Percentiles rank a stretch among this genome's conserved stretches.
Conservation (phyloP, 805 yeast species). For the Candida loeiensis region DNA sequence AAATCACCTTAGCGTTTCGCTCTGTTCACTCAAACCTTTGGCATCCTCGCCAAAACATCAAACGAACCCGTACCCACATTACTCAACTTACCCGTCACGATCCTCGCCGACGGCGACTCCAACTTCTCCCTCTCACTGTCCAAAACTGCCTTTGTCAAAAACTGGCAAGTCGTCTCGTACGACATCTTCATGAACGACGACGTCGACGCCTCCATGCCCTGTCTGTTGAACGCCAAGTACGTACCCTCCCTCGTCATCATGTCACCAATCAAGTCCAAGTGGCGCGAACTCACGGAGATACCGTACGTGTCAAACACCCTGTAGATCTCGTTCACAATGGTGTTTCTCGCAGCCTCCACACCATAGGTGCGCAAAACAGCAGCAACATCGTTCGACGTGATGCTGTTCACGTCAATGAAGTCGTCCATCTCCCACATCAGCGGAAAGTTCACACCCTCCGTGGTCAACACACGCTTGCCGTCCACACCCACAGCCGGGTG, state of each 20-base stretch:
- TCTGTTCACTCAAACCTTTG: slow-evolving; percentile 13
- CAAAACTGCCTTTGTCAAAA: slow-evolving; percentile 92
- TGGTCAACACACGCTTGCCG: slow-evolving; percentile 74
- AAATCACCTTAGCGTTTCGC: background rate
- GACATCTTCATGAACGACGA: slow-evolving; percentile 99
- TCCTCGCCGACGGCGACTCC: slow-evolving; percentile 88
- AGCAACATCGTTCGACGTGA: slow-evolving; percentile 87
- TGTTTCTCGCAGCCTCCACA: slow-evolving; percentile 98
- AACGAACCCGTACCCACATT: slow-evolving; percentile 96
- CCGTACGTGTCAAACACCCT: slow-evolving; percentile 96
- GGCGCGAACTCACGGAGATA: slow-evolving; percentile 87
- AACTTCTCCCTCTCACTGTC: slow-evolving; percentile 86
- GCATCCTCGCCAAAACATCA: slow-evolving; percentile 63
- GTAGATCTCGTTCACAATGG: slow-evolving; percentile 92
- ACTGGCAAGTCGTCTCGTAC: slow-evolving; percentile 96
- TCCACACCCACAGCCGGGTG: slow-evolving; percentile 62
- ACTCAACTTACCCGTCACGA: slow-evolving; percentile 87
- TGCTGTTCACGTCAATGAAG: slow-evolving; percentile 84
- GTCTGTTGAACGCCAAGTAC: slow-evolving; percentile 94
- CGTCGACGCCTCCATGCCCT: slow-evolving; percentile 93
- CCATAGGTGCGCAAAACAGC: slow-evolving; percentile 91
- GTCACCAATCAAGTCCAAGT: slow-evolving; percentile 94
- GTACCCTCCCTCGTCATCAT: slow-evolving; percentile 99
- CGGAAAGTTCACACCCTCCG: slow-evolving; percentile 97
- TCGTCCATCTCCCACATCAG: slow-evolving; percentile 99